Evolutionary conservation across 208 protist genomes (phyloP).

Genomic region (Jaenimonas drosophilae): DNA sequence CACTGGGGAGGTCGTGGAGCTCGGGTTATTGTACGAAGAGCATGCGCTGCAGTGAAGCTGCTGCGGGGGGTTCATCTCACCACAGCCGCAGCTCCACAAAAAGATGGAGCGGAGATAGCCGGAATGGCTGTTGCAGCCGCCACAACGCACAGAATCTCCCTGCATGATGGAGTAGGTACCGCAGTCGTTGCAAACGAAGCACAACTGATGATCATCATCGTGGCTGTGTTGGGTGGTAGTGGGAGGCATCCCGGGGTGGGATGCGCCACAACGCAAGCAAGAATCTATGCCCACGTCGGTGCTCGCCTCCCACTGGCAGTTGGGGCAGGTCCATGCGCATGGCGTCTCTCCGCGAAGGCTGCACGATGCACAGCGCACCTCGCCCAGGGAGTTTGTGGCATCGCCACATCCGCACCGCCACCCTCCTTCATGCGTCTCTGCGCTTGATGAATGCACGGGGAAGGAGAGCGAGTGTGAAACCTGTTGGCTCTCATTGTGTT

Average conservation of each 20-base stretch:
- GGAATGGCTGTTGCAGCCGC: not conserved
- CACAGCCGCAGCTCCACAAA: slow-evolving; percentile 1
- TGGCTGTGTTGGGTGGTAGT: slow-evolving; percentile 1
- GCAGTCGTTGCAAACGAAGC: not conserved
- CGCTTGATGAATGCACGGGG: no score
- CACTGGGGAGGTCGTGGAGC: no score
- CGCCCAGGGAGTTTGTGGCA: not conserved
- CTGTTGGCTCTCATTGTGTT: no score
- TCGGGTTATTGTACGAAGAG: not conserved
- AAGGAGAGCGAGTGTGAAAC: no score
- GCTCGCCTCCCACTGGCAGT: slow-evolving; percentile 19
- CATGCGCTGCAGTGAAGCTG: slow-evolving; percentile 3
- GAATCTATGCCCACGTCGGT: slow-evolving; percentile 21
- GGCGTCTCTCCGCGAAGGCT: slow-evolving; percentile 21
- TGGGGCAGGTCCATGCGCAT: slow-evolving; percentile 37
- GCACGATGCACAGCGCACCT: slow-evolving; percentile 16
- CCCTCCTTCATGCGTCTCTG: not conserved
- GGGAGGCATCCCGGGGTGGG: slow-evolving; percentile 20
- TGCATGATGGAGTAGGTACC: no score
- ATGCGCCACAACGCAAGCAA: slow-evolving; percentile 40
- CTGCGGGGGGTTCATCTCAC: not conserved
- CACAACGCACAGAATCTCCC: no score
- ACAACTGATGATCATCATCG: no score
- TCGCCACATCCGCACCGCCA: slow-evolving; percentile 57
- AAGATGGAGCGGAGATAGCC: not conserved